phyloP scores from a whole-genome alignment of 805 yeast species.

The Ogataea allantospora region DNA sequence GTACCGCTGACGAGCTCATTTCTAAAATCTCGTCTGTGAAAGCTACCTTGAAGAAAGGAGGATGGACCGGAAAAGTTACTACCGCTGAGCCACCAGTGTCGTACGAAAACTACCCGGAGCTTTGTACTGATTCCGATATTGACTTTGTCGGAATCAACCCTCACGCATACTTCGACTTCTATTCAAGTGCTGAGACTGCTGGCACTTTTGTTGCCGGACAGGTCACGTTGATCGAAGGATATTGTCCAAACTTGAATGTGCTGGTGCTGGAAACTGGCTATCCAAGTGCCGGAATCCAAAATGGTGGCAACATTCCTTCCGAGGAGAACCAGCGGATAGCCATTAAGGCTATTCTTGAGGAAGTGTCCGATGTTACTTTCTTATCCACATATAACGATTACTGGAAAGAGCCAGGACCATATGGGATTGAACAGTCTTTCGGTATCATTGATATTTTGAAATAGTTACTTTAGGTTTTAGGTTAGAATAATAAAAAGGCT shows the following conservation, averaged over 20 bases:
- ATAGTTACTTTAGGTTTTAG: conserved; percentile 7
- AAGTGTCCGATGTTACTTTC: conserved; percentile 61
- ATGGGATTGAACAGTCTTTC: conserved; percentile 84
- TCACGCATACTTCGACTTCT: conserved; percentile 76
- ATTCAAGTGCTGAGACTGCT: conserved; percentile 59
- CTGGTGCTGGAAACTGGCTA: conserved; percentile 85
- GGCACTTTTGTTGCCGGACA: conserved; percentile 72
- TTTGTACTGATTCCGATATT: conserved; percentile 68
- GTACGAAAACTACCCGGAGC: conserved; percentile 57
- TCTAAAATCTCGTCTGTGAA: conserved; percentile 65
- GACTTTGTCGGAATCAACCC: conserved; percentile 87
- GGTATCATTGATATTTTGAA: conserved; percentile 52
- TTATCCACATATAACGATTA: conserved; percentile 78
- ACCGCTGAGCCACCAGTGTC: conserved; percentile 90
- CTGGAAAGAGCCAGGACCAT: conserved; percentile 85
- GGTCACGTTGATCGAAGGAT: conserved; percentile 47
- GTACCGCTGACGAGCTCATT: conserved; percentile 60
- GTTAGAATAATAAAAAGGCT: conserved; percentile 2
- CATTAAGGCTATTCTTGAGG: conserved; percentile 57
- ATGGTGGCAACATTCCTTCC: conserved; percentile 75
- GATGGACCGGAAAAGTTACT: conserved; percentile 73
- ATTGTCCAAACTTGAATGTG: conserved; percentile 57
- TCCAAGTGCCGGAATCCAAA: conserved; percentile 68
- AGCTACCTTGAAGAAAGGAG: conserved; percentile 56
- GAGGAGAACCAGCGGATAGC: conserved; percentile 70